These are phyloP conservation scores for Chlamydomonas sphaeroides DNA, from an alignment of 139 green algal species.

Conservation along the genomic window DNA sequence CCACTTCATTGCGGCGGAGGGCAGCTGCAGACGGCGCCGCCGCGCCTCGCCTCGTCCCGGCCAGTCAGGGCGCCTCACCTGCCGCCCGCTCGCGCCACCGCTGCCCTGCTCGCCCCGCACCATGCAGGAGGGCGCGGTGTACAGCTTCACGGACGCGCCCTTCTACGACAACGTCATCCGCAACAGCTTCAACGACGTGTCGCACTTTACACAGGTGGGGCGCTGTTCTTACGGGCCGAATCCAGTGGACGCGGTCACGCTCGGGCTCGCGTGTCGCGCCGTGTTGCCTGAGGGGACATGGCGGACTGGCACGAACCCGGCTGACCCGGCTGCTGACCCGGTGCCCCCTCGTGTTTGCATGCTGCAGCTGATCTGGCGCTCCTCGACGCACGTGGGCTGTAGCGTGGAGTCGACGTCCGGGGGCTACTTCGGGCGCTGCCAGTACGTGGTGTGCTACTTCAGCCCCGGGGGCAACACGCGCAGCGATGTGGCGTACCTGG, in stretches of 20 bases:
- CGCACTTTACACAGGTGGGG: constrained; percentile 27
- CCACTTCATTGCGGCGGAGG: too few relatives aligned
- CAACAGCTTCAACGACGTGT: not conserved
- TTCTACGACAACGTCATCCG: constrained; percentile 7
- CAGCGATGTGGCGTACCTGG: not conserved
- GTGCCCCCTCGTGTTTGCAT: not conserved
- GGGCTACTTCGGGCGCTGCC: not conserved
- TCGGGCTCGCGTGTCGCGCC: too few relatives aligned
- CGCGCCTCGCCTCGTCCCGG: too few relatives aligned
- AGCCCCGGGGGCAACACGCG: not conserved
- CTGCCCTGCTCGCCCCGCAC: too few relatives aligned
- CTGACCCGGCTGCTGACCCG: too few relatives aligned
- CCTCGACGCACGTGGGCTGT: not conserved
- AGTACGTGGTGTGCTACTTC: constrained; percentile 18
- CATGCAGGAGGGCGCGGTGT: not conserved
- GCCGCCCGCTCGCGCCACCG: too few relatives aligned
- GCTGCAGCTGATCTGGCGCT: constrained; percentile 23
- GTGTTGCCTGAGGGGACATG: too few relatives aligned
- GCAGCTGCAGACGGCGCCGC: too few relatives aligned
- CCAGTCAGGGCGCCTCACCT: too few relatives aligned
- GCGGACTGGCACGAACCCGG: too few relatives aligned
- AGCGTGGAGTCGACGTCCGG: not conserved
- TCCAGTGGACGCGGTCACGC: too few relatives aligned
- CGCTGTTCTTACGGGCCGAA: too few relatives aligned
- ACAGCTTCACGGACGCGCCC: constrained; percentile 1